Base-by-base conservation (phyloP, 2,329 filamentous ascomycete genomes). In the Hymenotorrendiella dingleyae region DNA sequence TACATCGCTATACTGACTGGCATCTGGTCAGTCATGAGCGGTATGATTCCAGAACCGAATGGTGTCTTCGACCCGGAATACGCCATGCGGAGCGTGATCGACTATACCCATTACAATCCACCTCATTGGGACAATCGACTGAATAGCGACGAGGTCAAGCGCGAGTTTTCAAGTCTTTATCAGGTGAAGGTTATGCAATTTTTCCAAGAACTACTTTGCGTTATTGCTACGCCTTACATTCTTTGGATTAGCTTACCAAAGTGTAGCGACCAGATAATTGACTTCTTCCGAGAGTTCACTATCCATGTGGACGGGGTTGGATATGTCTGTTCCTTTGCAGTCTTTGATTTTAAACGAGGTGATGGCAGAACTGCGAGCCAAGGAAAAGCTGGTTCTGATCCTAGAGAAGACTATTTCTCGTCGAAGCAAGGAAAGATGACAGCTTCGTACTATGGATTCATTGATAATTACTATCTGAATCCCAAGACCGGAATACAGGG, bases 401-500 rank as follows among this genome's bases (percentile, higher is more conserved):
- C 89, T 8, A 80, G 93, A 9, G 86, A 93, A 46, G 90, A 96
- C 54, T 97, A 97, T 62, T 97, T 93, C 60, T 82, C 87, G 17
- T 88, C 89, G 8, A 96, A 96, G 60, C 90, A 98, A 58, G 87
- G 90, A 49, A 98, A 98, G 68, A 95, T 98, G 87, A 83, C 93
- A n/a, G 86, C 89, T 12, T 97, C 91, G 0, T 93, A 96, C 61
- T 90, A 93, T 57, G 89, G 90, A 2, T 98, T 98, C 62, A 71
- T 96, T 46, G 89, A 96, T 59, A 90, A 94, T 54, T 98, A 98
- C 57, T 79, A 83, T 11, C 78, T 82, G 36, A 86, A 87, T 55
- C 80, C 82, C 3, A 82, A 80, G 61, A 79, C 76, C 6, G 81
- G 80, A 2, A 74, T 82, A 16, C 76, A 77, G 6, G 77, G 78